A percentile compares a stretch with the other conserved stretches of the same genome.
Conservation (phyloP, 257 asterid genomes). For the Lithospermum erythrorhizon region DNA sequence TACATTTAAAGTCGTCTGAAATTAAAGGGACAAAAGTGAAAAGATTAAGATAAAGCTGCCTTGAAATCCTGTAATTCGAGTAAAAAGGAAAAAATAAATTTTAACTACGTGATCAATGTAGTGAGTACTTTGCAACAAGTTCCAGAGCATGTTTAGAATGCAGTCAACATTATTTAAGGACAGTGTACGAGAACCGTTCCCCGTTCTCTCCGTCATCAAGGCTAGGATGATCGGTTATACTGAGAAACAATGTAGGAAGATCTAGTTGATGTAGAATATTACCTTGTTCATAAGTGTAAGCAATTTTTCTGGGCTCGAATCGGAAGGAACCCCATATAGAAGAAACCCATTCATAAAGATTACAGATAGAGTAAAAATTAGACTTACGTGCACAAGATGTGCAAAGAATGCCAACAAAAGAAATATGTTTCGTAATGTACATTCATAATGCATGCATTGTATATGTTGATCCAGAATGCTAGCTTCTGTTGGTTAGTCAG, state of each 20-base stretch:
- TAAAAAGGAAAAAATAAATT: background rate
- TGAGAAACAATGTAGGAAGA: background rate
- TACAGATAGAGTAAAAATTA: background rate
- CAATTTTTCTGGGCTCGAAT: conserved; percentile 48
- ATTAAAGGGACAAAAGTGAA: no score
- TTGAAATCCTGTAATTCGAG: no score
- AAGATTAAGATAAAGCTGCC: no score
- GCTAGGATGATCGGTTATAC: no score
- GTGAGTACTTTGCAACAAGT: no score
- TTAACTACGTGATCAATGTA: no score
- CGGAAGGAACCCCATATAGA: conserved; percentile 61
- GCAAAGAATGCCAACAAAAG: background rate
- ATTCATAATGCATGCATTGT: conserved; percentile 47
- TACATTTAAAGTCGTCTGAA: conserved; percentile 62
- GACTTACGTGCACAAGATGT: background rate
- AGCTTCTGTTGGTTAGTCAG: conserved; percentile 30
- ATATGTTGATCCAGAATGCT: conserved; percentile 50
- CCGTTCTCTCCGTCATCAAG: no score
- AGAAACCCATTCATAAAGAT: conserved; percentile 56
- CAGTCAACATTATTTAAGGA: no score
- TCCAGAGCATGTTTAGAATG: no score
- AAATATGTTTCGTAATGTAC: conserved; percentile 10
- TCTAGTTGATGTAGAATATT: background rate
- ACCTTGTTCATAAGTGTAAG: conserved; percentile 64
- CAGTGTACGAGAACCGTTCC: no score